Percentiles rank a stretch among this genome's conserved stretches.
These are phyloP conservation scores for Albugo candida DNA, from an alignment of 352 stramenopile genomes.

Conservation along the genomic window DNA sequence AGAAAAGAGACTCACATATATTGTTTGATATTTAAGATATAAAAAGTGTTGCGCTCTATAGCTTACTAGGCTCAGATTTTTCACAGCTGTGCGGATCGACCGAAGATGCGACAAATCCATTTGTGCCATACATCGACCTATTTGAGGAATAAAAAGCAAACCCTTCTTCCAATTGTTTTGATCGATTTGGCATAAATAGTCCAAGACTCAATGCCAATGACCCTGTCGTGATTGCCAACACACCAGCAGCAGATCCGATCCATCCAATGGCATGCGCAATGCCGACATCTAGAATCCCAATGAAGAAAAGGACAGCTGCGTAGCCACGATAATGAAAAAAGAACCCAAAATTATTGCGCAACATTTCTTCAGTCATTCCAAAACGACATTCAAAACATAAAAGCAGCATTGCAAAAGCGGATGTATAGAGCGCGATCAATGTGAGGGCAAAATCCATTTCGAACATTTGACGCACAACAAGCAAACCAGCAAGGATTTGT, in stretches of 20 bases:
- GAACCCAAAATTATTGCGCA: constrained; percentile 39
- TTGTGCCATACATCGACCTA: too few species aligned
- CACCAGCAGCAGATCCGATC: constrained; percentile 18
- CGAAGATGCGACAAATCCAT: too few species aligned
- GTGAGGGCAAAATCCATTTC: constrained; percentile 16
- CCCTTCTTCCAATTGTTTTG: too few species aligned
- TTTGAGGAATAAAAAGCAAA: too few species aligned
- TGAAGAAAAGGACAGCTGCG: constrained; percentile 28
- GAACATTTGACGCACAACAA: constrained; percentile 10
- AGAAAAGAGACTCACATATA: too few species aligned
- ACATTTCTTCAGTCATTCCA: constrained; percentile 17
- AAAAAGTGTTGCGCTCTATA: too few species aligned
- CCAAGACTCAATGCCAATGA: too few species aligned
- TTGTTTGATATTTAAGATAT: too few species aligned
- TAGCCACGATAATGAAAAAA: constrained; percentile 33
- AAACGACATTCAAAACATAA: constrained; percentile 34
- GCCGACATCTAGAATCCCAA: constrained; percentile 35
- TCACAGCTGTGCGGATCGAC: too few species aligned
- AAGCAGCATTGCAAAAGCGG: constrained; percentile 26
- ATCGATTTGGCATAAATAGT: too few species aligned
- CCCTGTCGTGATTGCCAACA: constrained; percentile 2
- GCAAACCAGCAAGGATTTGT: too few species aligned
- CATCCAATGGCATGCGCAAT: constrained; percentile 13
- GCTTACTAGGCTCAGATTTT: too few species aligned
- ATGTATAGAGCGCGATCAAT: constrained; percentile 30